These are phyloP conservation scores for Leccinum ponderosum DNA, from an alignment of 1,284 basidiomycete genomes.

Conservation along the genomic window DNA sequence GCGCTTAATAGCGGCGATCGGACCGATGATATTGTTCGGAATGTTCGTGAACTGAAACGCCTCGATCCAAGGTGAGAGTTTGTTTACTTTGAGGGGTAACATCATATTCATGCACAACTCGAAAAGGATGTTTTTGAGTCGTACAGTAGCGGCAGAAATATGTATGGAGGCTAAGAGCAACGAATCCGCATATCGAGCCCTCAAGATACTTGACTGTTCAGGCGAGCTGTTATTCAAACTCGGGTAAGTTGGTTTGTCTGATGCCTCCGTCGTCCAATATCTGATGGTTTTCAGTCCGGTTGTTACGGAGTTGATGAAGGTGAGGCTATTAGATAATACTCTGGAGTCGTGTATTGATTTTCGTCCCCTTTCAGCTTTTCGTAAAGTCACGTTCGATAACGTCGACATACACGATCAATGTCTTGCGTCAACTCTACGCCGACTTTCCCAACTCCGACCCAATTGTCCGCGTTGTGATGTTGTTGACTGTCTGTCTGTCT, in stretches of 20 bases:
- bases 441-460: conserved; percentile 64
- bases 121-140: conserved; percentile 71
- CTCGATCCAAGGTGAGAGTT: conserved; percentile 56
- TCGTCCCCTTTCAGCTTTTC: conserved; percentile 52
- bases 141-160: conserved; percentile 75
- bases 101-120: conserved; percentile 10
- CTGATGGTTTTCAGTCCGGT: conserved; percentile 42
- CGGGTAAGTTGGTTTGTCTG: conserved; percentile 40
- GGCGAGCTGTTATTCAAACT: conserved; percentile 63
- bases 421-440: conserved; percentile 56
- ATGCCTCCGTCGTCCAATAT: conserved; percentile 5
- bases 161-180: conserved; percentile 76
- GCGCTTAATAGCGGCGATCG: conserved; percentile 48
- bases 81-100: conserved; percentile 1
- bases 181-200: conserved; percentile 61
- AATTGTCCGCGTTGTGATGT: conserved; percentile 63
- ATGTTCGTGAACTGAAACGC: conserved; percentile 66
- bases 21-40: conserved; percentile 61
- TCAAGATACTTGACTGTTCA: conserved; percentile 62
- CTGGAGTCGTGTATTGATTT: conserved; percentile 4
- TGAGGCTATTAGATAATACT: conserved; percentile 23
- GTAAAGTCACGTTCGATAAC: conserved; percentile 65
- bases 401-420: conserved; percentile 45
- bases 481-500: conserved; percentile 61
- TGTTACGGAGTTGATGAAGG: conserved; percentile 63